Percentiles rank a stretch among this genome's conserved stretches.
These are phyloP conservation scores for Cytidiella melzeri DNA, from an alignment of 768 basidiomycete species.

Conservation along the genomic window DNA sequence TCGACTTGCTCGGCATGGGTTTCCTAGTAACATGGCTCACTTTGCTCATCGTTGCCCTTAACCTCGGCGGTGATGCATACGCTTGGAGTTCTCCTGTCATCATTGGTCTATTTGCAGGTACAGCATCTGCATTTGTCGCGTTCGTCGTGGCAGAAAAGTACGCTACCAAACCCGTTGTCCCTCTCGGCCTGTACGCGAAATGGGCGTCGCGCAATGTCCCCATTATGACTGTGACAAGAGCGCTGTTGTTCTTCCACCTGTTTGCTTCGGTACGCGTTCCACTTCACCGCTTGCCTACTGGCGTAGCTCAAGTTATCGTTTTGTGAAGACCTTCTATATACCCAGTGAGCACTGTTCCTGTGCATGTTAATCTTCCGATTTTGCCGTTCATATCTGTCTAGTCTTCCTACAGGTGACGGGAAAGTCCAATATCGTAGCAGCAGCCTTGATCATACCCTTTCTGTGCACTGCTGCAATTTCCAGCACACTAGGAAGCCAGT, in stretches of 20 bases:
- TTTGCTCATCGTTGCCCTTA: conserved; percentile 13
- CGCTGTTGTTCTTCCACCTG: conserved; percentile 14
- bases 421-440: conserved; percentile 6
- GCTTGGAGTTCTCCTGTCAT: conserved; percentile 11
- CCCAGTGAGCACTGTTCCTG: conserved; percentile 4
- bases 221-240: conserved; percentile 11
- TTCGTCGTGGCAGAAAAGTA: conserved; percentile 11
- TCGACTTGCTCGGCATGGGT: conserved; percentile 13
- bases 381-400: not conserved
- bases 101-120: conserved; percentile 12
- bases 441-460: conserved; percentile 15
- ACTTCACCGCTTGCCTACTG: not conserved
- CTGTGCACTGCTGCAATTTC: conserved; percentile 8
- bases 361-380: not conserved
- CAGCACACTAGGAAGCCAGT: conserved; percentile 4
- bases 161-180: conserved; percentile 9
- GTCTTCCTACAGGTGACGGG: conserved; percentile 14
- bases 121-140: conserved; percentile 5
- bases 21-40: conserved; percentile 13
- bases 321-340: conserved; percentile 12
- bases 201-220: conserved; percentile 13
- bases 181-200: conserved; percentile 9
- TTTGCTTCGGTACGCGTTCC: conserved; percentile 8
- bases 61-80: conserved; percentile 12
- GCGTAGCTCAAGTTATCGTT: not conserved